These are phyloP conservation scores for Phyllosticta ampelicida DNA, from an alignment of 2,329 filamentous ascomycete genomes.

Conservation along the genomic window DNA sequence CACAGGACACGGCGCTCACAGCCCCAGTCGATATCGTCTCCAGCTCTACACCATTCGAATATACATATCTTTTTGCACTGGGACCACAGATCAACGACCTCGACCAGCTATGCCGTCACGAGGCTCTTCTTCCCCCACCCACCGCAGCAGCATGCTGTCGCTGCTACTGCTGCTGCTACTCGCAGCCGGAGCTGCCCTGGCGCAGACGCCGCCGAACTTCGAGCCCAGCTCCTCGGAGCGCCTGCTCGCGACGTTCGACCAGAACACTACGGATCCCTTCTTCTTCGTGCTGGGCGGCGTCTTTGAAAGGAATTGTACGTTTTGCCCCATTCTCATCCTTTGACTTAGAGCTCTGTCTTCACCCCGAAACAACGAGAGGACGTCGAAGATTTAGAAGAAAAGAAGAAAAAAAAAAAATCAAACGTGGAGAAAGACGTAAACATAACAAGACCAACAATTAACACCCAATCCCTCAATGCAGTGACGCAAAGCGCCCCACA, in stretches of 20 bases:
- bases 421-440: neutral
- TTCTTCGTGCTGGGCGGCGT: constrained; percentile 8
- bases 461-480: too few species aligned
- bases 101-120: neutral
- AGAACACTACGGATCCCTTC: constrained; percentile 1
- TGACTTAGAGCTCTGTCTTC: too few species aligned
- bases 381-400: neutral
- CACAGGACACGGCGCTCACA: too few species aligned
- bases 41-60: too few species aligned
- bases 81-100: neutral
- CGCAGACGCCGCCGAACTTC: constrained; percentile 6
- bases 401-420: neutral
- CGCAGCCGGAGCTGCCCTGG: neutral
- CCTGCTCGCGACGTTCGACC: constrained; percentile 4
- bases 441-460: too few species aligned
- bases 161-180: neutral
- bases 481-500: constrained; percentile 1
- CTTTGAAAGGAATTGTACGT: constrained; percentile 1
- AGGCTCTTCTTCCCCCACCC: neutral
- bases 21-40: too few species aligned
- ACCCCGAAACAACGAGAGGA: neutral
- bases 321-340: too few species aligned
- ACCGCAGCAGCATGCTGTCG: neutral
- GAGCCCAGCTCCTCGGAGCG: neutral
- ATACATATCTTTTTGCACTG: neutral